Evolutionary conservation across 768 basidiomycete genomes (phyloP).

Genomic region (Mycena rebaudengoi): DNA sequence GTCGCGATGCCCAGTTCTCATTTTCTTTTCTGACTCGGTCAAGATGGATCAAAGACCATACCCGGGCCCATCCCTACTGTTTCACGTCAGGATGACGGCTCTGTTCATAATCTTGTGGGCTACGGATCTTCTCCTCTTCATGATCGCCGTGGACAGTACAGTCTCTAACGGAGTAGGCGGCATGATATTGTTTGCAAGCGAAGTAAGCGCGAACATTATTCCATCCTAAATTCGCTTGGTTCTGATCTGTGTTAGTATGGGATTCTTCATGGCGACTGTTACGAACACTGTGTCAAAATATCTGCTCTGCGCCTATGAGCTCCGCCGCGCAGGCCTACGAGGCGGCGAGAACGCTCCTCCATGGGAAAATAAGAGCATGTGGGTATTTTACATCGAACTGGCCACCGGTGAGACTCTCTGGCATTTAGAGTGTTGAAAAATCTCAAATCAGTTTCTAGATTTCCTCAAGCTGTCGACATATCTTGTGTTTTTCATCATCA

Average conservation of each 20-base stretch:
- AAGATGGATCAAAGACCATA: constrained; percentile 98
- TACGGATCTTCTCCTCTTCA: constrained; percentile 80
- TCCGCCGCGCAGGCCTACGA: constrained; percentile 76
- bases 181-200: constrained; percentile 95
- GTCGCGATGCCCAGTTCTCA: neutral
- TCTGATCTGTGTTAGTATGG: constrained; percentile 67
- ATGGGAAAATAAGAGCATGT: constrained; percentile 99
- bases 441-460: constrained; percentile 57
- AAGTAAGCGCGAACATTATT: constrained; percentile 59
- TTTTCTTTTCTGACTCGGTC: constrained; percentile 15
- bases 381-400: constrained; percentile 93
- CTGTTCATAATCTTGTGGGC: constrained; percentile 80
- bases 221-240: constrained; percentile 20
- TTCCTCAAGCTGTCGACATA: constrained; percentile 94
- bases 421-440: neutral
- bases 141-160: constrained; percentile 83
- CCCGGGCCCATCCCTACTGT: constrained; percentile 82
- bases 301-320: constrained; percentile 79
- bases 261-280: constrained; percentile 83
- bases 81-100: constrained; percentile 83
- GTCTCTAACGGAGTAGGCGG: constrained; percentile 83
- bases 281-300: constrained; percentile 86
- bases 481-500: constrained; percentile 91
- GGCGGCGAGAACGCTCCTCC: constrained; percentile 88
- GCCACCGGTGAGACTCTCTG: constrained; percentile 73